Evolutionary conservation across 2,329 filamentous ascomycete species (phyloP), one percentile per base, ranked within the genome.

Genomic region (Xylariales sp.): DNA sequence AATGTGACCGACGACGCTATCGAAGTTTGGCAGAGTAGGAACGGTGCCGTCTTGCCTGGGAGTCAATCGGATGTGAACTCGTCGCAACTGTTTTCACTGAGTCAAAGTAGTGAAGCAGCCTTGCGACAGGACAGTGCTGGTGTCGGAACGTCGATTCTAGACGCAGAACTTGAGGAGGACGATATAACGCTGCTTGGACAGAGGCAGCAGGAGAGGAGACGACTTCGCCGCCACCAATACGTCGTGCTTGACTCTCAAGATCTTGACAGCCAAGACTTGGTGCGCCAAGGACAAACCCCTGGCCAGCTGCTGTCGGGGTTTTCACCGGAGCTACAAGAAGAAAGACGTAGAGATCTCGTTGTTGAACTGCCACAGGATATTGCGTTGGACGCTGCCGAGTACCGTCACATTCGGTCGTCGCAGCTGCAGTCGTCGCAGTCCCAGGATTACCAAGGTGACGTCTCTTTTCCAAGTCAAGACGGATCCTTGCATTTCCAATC

Each of bases 1-100:
- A 48, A 56, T 47, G 45, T 57, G 19, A 52, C 50, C 14, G 24
- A 29, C 7, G 30, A 16, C 29, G 54, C 54, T 2, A 48, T 57
- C 21, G 21, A 40, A 20, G 46, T 41, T 16, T 59, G 56, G 56
- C 40, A 33, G 36, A n/a, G n/a, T n/a, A 31, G 49, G 3, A 49
- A 36, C 25, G 48, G 50, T 37, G 45, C 38, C 14, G 21, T 39
- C 20, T 13, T 16, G 11, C 24, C 25, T 17, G 27, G 15, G n/a
- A 19, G 15, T 25, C 16, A 37, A 11, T 5, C 12, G 6, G 34
- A 20, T n/a, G 16, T 14, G 18, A 36, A 25, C 17, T 27, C 35
- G 5, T 29, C 18, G 16, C 25, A 34, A 11, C 37, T 40, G 28
- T 31, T 30, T 12, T 23, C 41, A 25, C 12, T 13, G 16, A 20